Evolutionary conservation across 805 yeast genomes (phyloP).

Genomic region (Candida sphagnicola): DNA sequence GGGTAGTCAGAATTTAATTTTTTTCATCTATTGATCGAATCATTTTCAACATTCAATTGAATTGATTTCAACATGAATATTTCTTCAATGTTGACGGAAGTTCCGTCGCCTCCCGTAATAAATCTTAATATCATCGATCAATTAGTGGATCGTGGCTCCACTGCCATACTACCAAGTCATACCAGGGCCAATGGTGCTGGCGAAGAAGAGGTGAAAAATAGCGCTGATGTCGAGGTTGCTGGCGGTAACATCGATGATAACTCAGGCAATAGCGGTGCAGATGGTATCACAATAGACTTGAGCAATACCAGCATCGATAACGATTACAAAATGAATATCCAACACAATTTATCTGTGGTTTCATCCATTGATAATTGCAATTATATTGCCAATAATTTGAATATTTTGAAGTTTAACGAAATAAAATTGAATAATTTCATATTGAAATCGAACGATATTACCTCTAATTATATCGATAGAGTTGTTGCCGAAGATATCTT

Average conservation of each 20-base stretch:
- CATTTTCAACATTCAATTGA: background rate
- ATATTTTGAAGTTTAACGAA: conserved; percentile 16
- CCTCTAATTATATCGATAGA: conserved; percentile 31
- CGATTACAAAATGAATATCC: conserved; percentile 1
- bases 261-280: background rate
- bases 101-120: background rate
- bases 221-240: background rate
- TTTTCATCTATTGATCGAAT: background rate
- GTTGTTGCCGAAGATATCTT: conserved; percentile 33
- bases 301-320: background rate
- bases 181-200: background rate
- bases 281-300: background rate
- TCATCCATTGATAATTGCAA: conserved; percentile 11
- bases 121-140: conserved; percentile 7
- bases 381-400: conserved; percentile 10
- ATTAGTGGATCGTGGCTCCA: conserved; percentile 6
- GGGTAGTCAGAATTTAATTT: too few relatives aligned
- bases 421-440: conserved; percentile 12
- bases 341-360: conserved; percentile 8
- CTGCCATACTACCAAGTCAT: conserved; percentile 2
- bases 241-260: background rate
- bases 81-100: conserved; percentile 32
- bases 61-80: conserved; percentile 22
- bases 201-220: background rate
- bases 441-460: conserved; percentile 17